Conservation (phyloP, 305 asterid genomes). For the Solanum hybrid region DNA sequence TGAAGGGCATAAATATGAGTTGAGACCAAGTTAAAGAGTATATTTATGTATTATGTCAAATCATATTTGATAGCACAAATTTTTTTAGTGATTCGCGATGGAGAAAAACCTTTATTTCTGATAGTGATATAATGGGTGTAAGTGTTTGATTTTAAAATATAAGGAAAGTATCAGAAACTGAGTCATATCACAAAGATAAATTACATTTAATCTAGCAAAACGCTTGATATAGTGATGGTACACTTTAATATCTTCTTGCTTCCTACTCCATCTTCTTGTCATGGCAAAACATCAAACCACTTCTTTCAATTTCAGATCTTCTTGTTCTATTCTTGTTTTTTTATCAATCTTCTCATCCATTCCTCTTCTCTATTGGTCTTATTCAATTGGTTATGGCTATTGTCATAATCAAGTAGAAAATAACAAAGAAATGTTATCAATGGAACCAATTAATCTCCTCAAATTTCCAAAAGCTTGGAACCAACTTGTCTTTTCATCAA, state of each 20-base stretch:
- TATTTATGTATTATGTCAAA: background rate
- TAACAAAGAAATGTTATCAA: background rate
- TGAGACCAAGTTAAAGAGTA: too few species aligned
- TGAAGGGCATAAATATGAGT: background rate
- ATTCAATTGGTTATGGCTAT: slow-evolving; percentile 23
- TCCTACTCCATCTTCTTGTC: background rate
- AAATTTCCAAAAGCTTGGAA: slow-evolving; percentile 49
- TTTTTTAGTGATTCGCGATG: too few species aligned
- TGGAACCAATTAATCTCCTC: slow-evolving; percentile 29
- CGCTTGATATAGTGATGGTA: background rate
- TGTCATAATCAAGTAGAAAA: slow-evolving; percentile 1
- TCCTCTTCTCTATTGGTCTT: slow-evolving; percentile 33
- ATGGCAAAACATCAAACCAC: slow-evolving; percentile 29
- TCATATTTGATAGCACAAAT: background rate
- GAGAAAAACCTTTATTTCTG: too few species aligned
- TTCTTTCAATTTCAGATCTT: slow-evolving; percentile 24
- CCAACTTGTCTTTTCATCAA: slow-evolving; percentile 29
- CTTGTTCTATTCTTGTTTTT: slow-evolving; percentile 26
- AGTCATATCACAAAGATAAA: background rate
- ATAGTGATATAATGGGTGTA: background rate
- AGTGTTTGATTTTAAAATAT: background rate
- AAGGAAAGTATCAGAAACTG: background rate
- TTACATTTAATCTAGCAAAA: background rate
- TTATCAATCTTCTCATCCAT: slow-evolving; percentile 38
- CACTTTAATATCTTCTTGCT: background rate